Conservation (phyloP, 2,329 filamentous ascomycete species). For the Blastomyces emzantsi region DNA sequence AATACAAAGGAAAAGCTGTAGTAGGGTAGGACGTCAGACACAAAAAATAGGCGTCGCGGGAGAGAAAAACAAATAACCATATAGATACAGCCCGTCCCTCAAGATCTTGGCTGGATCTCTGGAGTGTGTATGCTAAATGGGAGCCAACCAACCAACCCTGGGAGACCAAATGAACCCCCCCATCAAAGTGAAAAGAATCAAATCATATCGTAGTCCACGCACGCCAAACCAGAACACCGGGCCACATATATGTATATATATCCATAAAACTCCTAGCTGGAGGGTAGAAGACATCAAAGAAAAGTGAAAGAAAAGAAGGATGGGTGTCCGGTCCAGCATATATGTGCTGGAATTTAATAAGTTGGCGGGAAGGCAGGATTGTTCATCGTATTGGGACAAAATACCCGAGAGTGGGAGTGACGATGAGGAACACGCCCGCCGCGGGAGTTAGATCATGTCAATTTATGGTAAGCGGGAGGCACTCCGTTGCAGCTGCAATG, state of each 20-base stretch:
- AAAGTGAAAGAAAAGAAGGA: neutral
- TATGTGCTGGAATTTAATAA: neutral
- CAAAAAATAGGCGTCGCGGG: too few relatives aligned
- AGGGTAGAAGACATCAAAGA: neutral
- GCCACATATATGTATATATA: neutral
- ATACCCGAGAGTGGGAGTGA: neutral
- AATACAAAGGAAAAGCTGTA: too few relatives aligned
- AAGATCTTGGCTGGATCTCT: neutral
- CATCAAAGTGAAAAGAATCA: neutral
- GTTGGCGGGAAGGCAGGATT: neutral
- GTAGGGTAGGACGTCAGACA: too few relatives aligned
- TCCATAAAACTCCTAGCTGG: neutral
- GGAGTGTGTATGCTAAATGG: neutral
- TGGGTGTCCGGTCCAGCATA: neutral
- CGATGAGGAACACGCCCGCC: neutral
- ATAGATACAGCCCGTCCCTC: conserved; percentile 2
- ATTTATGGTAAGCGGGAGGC: neutral
- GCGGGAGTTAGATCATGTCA: neutral
- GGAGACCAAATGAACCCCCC: neutral
- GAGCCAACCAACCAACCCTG: neutral
- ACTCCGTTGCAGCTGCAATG: neutral
- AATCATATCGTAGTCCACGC: neutral
- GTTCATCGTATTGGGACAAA: neutral
- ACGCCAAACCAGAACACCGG: conserved; percentile 1
- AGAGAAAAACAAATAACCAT: neutral